Percentiles rank a stretch among this genome's conserved stretches.
phyloP scores from a whole-genome alignment of 805 yeast species.

The Wickerhamomyces hampshirensis region DNA sequence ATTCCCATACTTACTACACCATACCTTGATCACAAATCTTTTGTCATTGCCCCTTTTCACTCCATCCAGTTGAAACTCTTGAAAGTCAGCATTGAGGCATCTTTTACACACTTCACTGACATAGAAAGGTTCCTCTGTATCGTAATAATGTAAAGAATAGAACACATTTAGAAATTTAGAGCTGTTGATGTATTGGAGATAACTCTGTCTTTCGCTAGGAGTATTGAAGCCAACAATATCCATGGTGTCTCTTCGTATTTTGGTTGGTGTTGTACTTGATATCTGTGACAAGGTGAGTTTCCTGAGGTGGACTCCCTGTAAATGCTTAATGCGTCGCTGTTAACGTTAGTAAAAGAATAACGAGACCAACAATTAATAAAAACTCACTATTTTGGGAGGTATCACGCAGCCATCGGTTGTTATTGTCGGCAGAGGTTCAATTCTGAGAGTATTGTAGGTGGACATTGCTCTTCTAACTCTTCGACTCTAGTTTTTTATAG shows the following conservation, averaged over 20 bases:
- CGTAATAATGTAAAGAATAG: slow-evolving; percentile 30
- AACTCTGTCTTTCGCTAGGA: slow-evolving; percentile 21
- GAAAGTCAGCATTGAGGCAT: slow-evolving; percentile 27
- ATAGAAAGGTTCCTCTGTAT: slow-evolving; percentile 25
- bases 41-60: slow-evolving; percentile 1
- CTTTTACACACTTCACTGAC: slow-evolving; percentile 30
- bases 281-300: slow-evolving; percentile 9
- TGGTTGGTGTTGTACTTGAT: slow-evolving; percentile 1
- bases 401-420: slow-evolving; percentile 11
- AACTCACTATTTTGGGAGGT: slow-evolving; percentile 16
- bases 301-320: slow-evolving; percentile 16
- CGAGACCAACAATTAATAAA: neutral
- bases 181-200: slow-evolving; percentile 26
- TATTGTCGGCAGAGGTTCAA: neutral
- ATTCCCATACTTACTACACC: slow-evolving; percentile 6
- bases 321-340: slow-evolving; percentile 22
- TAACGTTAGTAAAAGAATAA: neutral
- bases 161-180: slow-evolving; percentile 29
- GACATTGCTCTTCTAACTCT: no score
- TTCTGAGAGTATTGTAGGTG: no score
- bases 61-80: slow-evolving; percentile 22
- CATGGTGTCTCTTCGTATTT: slow-evolving; percentile 12
- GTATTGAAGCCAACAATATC: slow-evolving; percentile 13
- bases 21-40: slow-evolving; percentile 9
- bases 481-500: no score